Conservation (phyloP, 345 rosid species). For the Melaleuca quinquenervia region DNA sequence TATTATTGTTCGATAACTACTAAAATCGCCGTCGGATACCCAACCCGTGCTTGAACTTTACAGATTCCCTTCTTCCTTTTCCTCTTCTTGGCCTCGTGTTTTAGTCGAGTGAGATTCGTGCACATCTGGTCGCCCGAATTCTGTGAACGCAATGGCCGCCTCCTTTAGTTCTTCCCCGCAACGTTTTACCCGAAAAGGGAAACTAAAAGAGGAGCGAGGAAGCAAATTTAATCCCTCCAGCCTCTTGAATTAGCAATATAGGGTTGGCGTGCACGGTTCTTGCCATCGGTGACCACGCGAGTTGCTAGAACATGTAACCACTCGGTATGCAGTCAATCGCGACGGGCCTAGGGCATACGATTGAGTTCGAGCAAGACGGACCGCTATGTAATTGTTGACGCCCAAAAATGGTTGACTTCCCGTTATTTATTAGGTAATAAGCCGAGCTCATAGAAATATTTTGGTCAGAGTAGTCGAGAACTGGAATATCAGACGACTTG, state of each 20-base stretch:
- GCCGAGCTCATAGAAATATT: too few relatives aligned
- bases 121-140: neutral
- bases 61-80: neutral
- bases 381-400: too few relatives aligned
- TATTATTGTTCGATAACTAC: neutral
- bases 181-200: neutral
- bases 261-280: neutral
- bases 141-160: neutral
- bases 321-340: neutral
- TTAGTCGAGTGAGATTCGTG: neutral
- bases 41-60: neutral
- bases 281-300: neutral
- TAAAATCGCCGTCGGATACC: neutral
- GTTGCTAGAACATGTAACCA: neutral
- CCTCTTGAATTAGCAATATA: neutral
- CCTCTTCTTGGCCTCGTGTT: neutral
- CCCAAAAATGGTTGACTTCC: too few relatives aligned
- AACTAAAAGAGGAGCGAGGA: neutral
- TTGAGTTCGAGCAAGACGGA: neutral
- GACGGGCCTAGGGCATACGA: neutral
- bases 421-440: too few relatives aligned
- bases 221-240: neutral
- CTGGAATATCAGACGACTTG: too few relatives aligned
- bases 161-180: neutral
- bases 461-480: too few relatives aligned